Evolutionary conservation across 2,329 filamentous ascomycete genomes (phyloP).

Genomic region (Ramichloridium luteum): DNA sequence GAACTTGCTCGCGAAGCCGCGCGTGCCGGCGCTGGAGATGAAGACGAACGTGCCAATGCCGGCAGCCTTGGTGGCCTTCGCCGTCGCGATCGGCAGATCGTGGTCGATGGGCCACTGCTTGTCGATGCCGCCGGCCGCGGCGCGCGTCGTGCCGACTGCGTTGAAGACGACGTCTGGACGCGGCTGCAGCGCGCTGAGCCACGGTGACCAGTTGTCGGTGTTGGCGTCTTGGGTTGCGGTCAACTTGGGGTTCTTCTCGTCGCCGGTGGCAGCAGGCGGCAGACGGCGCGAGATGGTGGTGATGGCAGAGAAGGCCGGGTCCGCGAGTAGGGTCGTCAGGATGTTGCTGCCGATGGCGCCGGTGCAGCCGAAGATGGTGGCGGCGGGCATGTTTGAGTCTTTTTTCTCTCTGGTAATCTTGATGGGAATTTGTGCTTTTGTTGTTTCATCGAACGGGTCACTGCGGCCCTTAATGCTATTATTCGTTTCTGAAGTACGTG

Average conservation of each 20-base stretch:
- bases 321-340: constrained; percentile 9
- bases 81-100: constrained; percentile 26
- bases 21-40: constrained; percentile 25
- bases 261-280: constrained; percentile 5
- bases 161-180: constrained; percentile 12
- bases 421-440: too few relatives aligned
- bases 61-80: constrained; percentile 25
- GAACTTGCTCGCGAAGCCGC: constrained; percentile 18
- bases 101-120: constrained; percentile 30
- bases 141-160: constrained; percentile 26
- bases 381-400: constrained; percentile 9
- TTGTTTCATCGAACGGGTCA: too few relatives aligned
- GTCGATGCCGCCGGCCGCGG: constrained; percentile 23
- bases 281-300: constrained; percentile 12
- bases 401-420: too few relatives aligned
- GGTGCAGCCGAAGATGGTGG: constrained; percentile 12
- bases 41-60: constrained; percentile 27
- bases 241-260: constrained; percentile 5
- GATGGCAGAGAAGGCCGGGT: constrained; percentile 6
- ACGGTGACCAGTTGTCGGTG: constrained; percentile 8
- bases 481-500: too few relatives aligned
- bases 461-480: too few relatives aligned
- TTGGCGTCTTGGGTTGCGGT: constrained; percentile 10
- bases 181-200: constrained; percentile 7
- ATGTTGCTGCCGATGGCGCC: constrained; percentile 14